A percentile compares a stretch with the other conserved stretches of the same genome.
phyloP scores from a whole-genome alignment of 2,329 filamentous ascomycete species.

The Claviceps sp. region DNA sequence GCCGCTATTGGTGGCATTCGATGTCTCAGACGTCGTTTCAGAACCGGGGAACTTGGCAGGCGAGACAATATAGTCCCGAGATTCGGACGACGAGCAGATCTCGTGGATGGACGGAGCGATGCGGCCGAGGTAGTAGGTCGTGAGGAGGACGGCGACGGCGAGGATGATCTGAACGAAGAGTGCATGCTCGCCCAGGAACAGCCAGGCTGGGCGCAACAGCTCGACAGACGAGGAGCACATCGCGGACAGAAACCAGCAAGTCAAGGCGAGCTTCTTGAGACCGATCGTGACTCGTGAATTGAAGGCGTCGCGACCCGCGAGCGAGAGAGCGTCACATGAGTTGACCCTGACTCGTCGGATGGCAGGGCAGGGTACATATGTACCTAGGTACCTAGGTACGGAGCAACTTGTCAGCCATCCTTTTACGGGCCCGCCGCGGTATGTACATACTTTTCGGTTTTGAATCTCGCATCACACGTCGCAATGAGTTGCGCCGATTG shows the following conservation, averaged over 20 bases:
- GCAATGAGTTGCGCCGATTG: no score
- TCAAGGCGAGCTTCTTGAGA: neutral
- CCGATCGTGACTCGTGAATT: no score
- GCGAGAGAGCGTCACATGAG: no score
- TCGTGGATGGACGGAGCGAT: slow-evolving; percentile 9
- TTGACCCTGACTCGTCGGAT: no score
- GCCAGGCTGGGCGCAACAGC: slow-evolving; percentile 5
- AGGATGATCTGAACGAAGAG: slow-evolving; percentile 13
- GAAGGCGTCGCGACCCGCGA: no score
- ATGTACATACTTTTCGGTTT: no score
- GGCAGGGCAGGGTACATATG: no score
- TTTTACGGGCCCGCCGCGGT: no score
- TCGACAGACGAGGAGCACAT: neutral
- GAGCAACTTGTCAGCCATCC: no score
- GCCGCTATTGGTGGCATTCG: slow-evolving; percentile 51
- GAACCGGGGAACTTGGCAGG: slow-evolving; percentile 44
- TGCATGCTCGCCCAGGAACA: slow-evolving; percentile 1
- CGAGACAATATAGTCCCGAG: slow-evolving; percentile 47
- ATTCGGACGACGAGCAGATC: slow-evolving; percentile 19
- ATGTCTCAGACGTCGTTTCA: slow-evolving; percentile 43
- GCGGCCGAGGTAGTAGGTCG: slow-evolving; percentile 19
- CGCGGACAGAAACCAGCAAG: neutral
- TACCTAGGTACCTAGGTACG: no score
- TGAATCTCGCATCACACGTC: no score
- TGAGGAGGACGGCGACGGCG: slow-evolving; percentile 12